phyloP scores from a whole-genome alignment of 2,329 filamentous ascomycete species.

The Cercospora nicotianae region DNA sequence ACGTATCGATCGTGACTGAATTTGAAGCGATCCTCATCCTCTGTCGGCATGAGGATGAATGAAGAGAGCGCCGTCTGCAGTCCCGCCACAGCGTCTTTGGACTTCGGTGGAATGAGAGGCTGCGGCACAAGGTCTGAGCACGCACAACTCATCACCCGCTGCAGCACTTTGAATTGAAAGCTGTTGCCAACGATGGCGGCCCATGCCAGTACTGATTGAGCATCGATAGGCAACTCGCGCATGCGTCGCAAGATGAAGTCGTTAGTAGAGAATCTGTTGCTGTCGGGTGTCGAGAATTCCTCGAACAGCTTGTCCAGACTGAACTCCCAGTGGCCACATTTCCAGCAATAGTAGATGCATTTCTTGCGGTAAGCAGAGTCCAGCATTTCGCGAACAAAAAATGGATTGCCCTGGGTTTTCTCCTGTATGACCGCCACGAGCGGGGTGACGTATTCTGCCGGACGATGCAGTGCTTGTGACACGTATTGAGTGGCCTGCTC shows the following conservation, averaged over 20 bases:
- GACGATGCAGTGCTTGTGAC: slow-evolving; percentile 73
- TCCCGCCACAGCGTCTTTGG: slow-evolving; percentile 71
- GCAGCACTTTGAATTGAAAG: slow-evolving; percentile 81
- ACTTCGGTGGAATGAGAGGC: slow-evolving; percentile 55
- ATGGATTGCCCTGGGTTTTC: slow-evolving; percentile 87
- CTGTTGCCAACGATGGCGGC: slow-evolving; percentile 76
- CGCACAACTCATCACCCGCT: slow-evolving; percentile 72
- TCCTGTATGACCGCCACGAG: slow-evolving; percentile 83
- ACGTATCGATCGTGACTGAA: slow-evolving; percentile 89
- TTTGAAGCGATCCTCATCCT: slow-evolving; percentile 79
- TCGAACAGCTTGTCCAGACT: slow-evolving; percentile 83
- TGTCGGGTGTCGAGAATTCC: slow-evolving; percentile 75
- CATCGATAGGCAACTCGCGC: slow-evolving; percentile 69
- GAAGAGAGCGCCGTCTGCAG: slow-evolving; percentile 79
- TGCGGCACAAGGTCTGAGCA: slow-evolving; percentile 58
- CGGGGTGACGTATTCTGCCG: slow-evolving; percentile 62
- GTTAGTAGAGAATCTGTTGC: slow-evolving; percentile 76
- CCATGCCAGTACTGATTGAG: slow-evolving; percentile 83
- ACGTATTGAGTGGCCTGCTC: slow-evolving; percentile 81
- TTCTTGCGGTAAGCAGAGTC: slow-evolving; percentile 82
- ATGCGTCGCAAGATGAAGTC: slow-evolving; percentile 79
- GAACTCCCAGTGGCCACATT: slow-evolving; percentile 76
- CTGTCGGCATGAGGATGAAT: slow-evolving; percentile 77
- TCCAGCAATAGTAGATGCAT: slow-evolving; percentile 90
- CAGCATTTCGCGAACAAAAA: slow-evolving; percentile 89